phyloP scores from a whole-genome alignment of 139 green algal species.

The Volvox reticuliferus region DNA sequence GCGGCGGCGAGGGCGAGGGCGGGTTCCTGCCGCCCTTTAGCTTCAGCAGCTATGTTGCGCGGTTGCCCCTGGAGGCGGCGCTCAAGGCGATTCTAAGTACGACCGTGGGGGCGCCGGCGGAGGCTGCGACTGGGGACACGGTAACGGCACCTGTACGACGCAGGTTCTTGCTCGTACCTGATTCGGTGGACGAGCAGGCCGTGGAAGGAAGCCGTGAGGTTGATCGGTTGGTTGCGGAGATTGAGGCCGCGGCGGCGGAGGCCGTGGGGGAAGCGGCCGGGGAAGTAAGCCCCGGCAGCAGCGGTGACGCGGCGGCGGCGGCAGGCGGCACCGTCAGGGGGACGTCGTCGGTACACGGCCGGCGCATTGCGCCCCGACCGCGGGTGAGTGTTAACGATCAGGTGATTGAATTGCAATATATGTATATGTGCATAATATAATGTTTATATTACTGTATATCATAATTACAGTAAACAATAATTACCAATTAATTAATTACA shows the following conservation, averaged over 20 bases:
- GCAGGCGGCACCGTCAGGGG: background rate
- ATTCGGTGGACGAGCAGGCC: conserved; percentile 27
- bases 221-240: background rate
- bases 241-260: background rate
- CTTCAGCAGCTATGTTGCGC: conserved; percentile 44
- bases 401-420: no score
- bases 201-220: conserved; percentile 2
- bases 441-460: no score
- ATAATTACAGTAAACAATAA: no score
- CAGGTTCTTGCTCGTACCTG: conserved; percentile 16
- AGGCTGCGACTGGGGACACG: background rate
- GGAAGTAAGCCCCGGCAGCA: background rate
- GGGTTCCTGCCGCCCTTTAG: conserved; percentile 30
- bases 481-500: no score
- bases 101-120: background rate
- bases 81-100: conserved; percentile 1
- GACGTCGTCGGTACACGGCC: background rate
- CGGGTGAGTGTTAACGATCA: background rate
- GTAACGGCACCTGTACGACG: background rate
- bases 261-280: background rate
- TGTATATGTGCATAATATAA: no score
- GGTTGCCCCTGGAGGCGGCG: conserved; percentile 30
- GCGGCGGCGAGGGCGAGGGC: background rate
- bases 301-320: background rate
- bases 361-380: no score